phyloP scores from a whole-genome alignment of 1,139 yeast species.

The Taphrina communis region DNA sequence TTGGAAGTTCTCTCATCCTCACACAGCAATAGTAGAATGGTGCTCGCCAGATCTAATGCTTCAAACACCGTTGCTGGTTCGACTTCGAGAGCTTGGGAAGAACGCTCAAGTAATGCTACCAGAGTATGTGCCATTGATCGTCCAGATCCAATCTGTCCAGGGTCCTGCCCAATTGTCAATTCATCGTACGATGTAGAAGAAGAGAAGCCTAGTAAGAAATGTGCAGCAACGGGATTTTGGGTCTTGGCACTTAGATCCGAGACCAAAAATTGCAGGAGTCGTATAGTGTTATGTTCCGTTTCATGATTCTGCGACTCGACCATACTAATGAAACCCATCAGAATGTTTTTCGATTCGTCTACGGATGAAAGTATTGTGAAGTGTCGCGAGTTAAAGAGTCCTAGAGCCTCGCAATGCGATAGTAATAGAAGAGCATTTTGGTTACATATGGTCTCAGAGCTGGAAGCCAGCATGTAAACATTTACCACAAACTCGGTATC shows the following conservation, averaged over 20 bases:
- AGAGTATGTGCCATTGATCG: constrained; percentile 23
- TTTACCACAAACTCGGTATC: constrained; percentile 19
- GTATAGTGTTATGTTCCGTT: neutral
- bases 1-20: constrained; percentile 4
- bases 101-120: neutral
- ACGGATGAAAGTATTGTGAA: constrained; percentile 20
- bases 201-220: constrained; percentile 28
- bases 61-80: neutral
- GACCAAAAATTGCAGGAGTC: constrained; percentile 2
- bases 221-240: constrained; percentile 7
- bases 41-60: neutral
- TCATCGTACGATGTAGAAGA: neutral
- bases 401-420: neutral
- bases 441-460: neutral
- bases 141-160: constrained; percentile 39
- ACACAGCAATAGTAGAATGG: constrained; percentile 7
- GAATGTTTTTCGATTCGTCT: constrained; percentile 25
- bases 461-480: constrained; percentile 8
- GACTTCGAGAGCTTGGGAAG: neutral
- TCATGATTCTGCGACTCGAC: constrained; percentile 5
- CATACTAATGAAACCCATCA: constrained; percentile 12
- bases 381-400: neutral
- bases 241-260: neutral
- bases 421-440: constrained; percentile 1
- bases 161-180: neutral